Conservation (phyloP, 2,329 filamentous ascomycete genomes). For the Calonectria pseudoreteaudii region DNA sequence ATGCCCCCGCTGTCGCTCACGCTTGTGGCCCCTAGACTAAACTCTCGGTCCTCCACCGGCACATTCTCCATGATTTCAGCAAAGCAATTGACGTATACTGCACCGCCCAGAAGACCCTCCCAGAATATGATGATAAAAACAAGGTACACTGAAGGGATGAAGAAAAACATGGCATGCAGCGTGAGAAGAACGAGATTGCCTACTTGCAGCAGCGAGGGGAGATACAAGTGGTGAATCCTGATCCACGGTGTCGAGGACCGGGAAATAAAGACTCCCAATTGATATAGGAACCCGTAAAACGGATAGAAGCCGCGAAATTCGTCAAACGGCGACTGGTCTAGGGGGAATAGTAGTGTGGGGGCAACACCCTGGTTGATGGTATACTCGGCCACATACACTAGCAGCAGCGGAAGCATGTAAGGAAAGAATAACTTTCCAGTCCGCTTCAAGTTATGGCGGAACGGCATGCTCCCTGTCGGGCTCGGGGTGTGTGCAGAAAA, state of each 20-base stretch:
- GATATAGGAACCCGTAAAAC: conserved; percentile 94
- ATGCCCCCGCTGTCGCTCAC: conserved; percentile 94
- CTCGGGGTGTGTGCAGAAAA: conserved; percentile 48
- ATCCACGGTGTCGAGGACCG: conserved; percentile 91
- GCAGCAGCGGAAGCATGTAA: conserved; percentile 88
- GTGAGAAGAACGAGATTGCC: conserved; percentile 80
- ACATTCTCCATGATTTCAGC: conserved; percentile 92
- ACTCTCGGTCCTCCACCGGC: conserved; percentile 83
- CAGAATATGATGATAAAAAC: conserved; percentile 89
- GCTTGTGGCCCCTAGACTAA: conserved; percentile 88
- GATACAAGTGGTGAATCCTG: conserved; percentile 83
- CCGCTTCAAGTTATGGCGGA: conserved; percentile 71
- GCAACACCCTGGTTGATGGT: conserved; percentile 96
- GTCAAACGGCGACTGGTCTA: conserved; percentile 79
- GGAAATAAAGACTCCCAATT: conserved; percentile 94
- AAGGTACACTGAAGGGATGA: conserved; percentile 88
- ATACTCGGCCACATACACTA: conserved; percentile 97
- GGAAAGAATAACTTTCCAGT: conserved; percentile 78
- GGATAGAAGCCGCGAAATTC: conserved; percentile 92
- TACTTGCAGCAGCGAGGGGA: conserved; percentile 85
- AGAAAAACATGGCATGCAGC: conserved; percentile 81
- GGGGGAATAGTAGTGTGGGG: conserved; percentile 88
- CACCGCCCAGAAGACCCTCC: conserved; percentile 91
- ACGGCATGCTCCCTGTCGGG: conserved; percentile 45
- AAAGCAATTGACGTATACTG: conserved; percentile 97